Base-by-base conservation (phyloP, 2,329 filamentous ascomycete species). In the Colletotrichum eremochloae region DNA sequence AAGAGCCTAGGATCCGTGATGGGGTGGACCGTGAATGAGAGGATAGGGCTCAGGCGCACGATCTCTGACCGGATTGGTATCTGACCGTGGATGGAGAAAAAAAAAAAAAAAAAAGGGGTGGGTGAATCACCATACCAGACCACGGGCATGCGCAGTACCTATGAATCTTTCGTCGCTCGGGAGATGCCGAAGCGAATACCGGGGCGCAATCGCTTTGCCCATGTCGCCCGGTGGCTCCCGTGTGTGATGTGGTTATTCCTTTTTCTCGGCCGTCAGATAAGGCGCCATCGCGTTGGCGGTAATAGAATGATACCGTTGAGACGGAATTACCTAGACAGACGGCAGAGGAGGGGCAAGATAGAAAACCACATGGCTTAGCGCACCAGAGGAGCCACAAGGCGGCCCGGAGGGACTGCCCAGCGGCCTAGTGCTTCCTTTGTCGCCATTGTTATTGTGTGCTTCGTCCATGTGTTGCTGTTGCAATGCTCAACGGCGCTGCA, bases 31-130 rank as follows among this genome's bases (percentile, higher is more conserved):
- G 69, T 64, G 69, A 40, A 69, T 64, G 62, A 48, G 61, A 67
- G 62, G 62, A 71, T 67, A 63, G 71, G 74, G 74, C 70, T 72
- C 73, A 71, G 71, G 73, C 74, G 61, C 64, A 71, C 73, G 62
- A 77, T 79, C 78, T 80, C 75, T 77, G 76, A 79, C 79, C 77
- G 78, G 77, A 77, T 77, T 77, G 74, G 76, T 72, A 75, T 71
- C 75, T 78, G 77, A 77, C 79, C 78, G 78, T 73, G 71, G 67
- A 18, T 61, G 33, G 63, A 61, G 60, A 48, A 60, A 33, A n/a
- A 8, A 5, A 8, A 36, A 24, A 24, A 24, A 8, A 8, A 36
- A 52, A 15, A 15, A 38, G 55, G 24, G 48, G 33, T 24, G 61
- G 71, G 62, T 56, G 62, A 72, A 61, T 57, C 24, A 38, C 58